These are phyloP conservation scores for Neospermospora avenae DNA, from an alignment of 2,329 filamentous ascomycete genomes.

Conservation along the genomic window DNA sequence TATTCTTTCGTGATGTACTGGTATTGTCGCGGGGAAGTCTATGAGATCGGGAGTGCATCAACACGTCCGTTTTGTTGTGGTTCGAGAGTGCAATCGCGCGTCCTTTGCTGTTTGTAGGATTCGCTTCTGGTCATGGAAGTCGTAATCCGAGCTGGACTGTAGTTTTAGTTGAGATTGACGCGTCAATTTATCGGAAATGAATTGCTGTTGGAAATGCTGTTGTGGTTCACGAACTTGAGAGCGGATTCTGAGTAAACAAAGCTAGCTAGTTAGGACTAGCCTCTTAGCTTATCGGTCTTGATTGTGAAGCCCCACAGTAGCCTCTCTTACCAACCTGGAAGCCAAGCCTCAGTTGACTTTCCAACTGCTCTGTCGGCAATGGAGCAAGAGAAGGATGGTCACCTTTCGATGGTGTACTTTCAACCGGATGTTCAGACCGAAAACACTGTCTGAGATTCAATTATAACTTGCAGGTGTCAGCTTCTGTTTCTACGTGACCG, in stretches of 20 bases:
- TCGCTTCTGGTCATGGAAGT: not conserved
- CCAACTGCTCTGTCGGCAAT: too few relatives aligned
- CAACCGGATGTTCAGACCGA: too few relatives aligned
- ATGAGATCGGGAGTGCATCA: not conserved
- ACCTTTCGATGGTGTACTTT: too few relatives aligned
- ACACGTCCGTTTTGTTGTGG: conserved; percentile 4
- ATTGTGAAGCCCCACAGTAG: too few relatives aligned
- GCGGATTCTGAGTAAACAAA: not conserved
- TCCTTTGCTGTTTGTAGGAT: not conserved
- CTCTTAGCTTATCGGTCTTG: not conserved
- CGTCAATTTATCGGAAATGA: conserved; percentile 5
- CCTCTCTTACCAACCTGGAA: too few relatives aligned
- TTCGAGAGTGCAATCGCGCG: not conserved
- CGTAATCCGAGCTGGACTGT: not conserved
- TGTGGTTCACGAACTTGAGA: not conserved
- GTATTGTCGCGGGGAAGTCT: not conserved
- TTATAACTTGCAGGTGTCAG: too few relatives aligned
- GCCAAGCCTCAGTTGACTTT: too few relatives aligned
- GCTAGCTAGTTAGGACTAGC: not conserved
- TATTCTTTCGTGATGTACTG: not conserved
- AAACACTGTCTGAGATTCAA: too few relatives aligned
- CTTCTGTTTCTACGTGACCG: too few relatives aligned
- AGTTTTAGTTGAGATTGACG: conserved; percentile 7
- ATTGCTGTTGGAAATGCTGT: conserved; percentile 6
- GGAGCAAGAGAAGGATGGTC: too few relatives aligned